These are phyloP conservation scores for Talaromyces atroroseus DNA, from an alignment of 2,329 filamentous ascomycete species.

Conservation along the genomic window DNA sequence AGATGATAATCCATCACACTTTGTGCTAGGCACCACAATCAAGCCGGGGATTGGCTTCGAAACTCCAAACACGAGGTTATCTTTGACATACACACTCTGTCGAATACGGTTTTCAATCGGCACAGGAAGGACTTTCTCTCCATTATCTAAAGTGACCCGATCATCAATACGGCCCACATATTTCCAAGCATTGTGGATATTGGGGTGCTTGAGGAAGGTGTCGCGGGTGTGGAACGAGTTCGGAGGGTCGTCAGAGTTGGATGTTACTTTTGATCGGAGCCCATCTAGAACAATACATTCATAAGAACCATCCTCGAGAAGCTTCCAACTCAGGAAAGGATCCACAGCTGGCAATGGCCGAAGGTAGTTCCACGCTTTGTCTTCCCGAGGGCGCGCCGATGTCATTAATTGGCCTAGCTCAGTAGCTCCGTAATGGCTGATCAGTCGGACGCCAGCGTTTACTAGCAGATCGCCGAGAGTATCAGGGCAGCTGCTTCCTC, in stretches of 20 bases:
- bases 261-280: background rate
- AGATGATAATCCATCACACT: slow-evolving; percentile 14
- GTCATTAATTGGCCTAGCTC: slow-evolving; percentile 5
- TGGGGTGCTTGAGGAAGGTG: background rate
- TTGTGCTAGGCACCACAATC: background rate
- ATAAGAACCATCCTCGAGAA: background rate
- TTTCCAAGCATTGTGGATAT: slow-evolving; percentile 6
- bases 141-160: slow-evolving; percentile 14
- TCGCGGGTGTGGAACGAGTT: slow-evolving; percentile 3
- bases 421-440: background rate
- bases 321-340: slow-evolving; percentile 7
- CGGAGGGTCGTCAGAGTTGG: slow-evolving; percentile 4
- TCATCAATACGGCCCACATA: slow-evolving; percentile 13
- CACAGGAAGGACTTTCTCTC: slow-evolving; percentile 23
- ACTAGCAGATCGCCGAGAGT: slow-evolving; percentile 53
- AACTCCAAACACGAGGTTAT: slow-evolving; percentile 53
- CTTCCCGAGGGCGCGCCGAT: background rate
- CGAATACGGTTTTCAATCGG: slow-evolving; percentile 51
- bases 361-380: slow-evolving; percentile 10
- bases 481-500: slow-evolving; percentile 54
- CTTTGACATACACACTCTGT: slow-evolving; percentile 49
- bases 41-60: slow-evolving; percentile 7
- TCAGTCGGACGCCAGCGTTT: slow-evolving; percentile 40
- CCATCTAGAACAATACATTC: slow-evolving; percentile 8
- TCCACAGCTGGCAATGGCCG: background rate